Percentiles rank a stretch among this genome's conserved stretches.
phyloP scores from a whole-genome alignment of 306 rosid species.

The Herpetospermum pedunculosum region DNA sequence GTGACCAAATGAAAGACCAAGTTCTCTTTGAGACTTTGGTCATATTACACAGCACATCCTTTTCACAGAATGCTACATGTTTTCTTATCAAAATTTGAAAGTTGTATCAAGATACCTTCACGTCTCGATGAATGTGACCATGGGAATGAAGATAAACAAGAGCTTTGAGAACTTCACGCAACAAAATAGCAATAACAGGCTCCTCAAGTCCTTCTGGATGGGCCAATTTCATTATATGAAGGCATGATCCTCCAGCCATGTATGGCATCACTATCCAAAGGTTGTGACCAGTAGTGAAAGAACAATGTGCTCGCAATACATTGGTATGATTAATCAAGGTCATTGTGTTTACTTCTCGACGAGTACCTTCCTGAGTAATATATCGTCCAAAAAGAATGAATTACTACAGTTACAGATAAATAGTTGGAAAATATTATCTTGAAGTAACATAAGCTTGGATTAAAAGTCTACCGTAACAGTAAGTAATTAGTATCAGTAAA shows the following conservation, averaged over 20 bases:
- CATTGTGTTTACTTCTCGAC: constrained; percentile 89
- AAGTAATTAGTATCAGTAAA: neutral
- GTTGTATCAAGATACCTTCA: constrained; percentile 47
- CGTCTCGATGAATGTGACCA: constrained; percentile 95
- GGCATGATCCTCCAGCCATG: constrained; percentile 97
- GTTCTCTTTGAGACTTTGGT: neutral
- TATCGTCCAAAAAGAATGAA: constrained; percentile 10
- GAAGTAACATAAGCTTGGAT: neutral
- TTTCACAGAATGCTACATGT: neutral
- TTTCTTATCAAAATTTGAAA: neutral
- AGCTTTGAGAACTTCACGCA: constrained; percentile 90
- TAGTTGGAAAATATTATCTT: neutral
- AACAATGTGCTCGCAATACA: constrained; percentile 79
- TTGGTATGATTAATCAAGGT: constrained; percentile 75
- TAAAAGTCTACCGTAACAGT: neutral
- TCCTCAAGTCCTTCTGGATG: constrained; percentile 88
- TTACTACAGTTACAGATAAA: neutral
- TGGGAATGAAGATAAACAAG: constrained; percentile 90
- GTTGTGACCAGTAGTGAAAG: constrained; percentile 76
- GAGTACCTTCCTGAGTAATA: constrained; percentile 78
- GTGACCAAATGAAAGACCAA: neutral
- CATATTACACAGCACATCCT: neutral
- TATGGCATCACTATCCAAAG: constrained; percentile 99
- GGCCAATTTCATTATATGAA: constrained; percentile 81
- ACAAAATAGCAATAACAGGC: constrained; percentile 74